Conservation (phyloP, 441 rosid genomes). For the Gossypium laxum region DNA sequence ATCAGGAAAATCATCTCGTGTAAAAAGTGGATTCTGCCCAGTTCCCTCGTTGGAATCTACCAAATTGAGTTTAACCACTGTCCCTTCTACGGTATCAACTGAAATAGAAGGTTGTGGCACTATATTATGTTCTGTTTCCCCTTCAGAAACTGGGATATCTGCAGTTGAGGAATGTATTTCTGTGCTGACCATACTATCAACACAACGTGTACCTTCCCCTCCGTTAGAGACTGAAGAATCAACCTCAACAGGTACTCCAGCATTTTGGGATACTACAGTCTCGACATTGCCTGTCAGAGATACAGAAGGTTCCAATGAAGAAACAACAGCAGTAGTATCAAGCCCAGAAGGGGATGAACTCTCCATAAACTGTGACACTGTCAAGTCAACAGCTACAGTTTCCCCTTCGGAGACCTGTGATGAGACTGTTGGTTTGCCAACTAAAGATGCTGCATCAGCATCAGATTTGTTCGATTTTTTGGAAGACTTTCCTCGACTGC, state of each 20-base stretch:
- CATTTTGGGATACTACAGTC: slow-evolving; percentile 17
- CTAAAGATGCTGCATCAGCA: slow-evolving; percentile 30
- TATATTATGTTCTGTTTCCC: slow-evolving; percentile 27
- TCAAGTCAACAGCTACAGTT: slow-evolving; percentile 27
- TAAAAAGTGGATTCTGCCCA: slow-evolving; percentile 25
- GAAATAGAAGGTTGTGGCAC: slow-evolving; percentile 16
- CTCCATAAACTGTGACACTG: slow-evolving; percentile 27
- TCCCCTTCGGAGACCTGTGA: slow-evolving; percentile 35
- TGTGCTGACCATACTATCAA: slow-evolving; percentile 21
- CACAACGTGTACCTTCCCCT: slow-evolving; percentile 23
- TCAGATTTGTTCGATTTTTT: slow-evolving; percentile 50
- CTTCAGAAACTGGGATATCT: slow-evolving; percentile 28
- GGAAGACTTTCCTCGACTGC: slow-evolving; percentile 67
- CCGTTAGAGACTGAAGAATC: slow-evolving; percentile 24
- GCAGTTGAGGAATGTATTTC: slow-evolving; percentile 18
- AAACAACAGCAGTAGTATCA: slow-evolving; percentile 30
- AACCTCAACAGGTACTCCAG: slow-evolving; percentile 21
- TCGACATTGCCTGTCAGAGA: slow-evolving; percentile 23
- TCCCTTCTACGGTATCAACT: slow-evolving; percentile 22
- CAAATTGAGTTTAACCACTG: slow-evolving; percentile 23
- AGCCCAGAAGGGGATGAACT: slow-evolving; percentile 27
- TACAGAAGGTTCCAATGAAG: slow-evolving; percentile 21
- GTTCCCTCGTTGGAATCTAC: slow-evolving; percentile 26
- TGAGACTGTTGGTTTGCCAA: slow-evolving; percentile 17
- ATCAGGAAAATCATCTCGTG: slow-evolving; percentile 37